phyloP scores from a whole-genome alignment of 768 basidiomycete genomes.

The Phaeolepiota aurea region DNA sequence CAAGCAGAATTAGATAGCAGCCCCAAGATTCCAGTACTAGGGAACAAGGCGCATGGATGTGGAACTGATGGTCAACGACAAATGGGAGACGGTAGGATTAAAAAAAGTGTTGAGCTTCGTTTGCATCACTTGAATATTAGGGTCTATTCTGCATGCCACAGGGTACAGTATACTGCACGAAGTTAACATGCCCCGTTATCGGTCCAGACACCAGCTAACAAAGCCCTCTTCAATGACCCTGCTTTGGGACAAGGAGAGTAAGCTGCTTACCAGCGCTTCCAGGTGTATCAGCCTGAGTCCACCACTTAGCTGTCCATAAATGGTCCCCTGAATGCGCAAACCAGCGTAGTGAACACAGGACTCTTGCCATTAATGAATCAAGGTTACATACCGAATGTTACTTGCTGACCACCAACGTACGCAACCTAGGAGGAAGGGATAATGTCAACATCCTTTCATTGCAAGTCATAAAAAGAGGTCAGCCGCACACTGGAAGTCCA shows the following conservation, averaged over 20 bases:
- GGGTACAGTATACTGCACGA: neutral
- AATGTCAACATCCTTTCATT: neutral
- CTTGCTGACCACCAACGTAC: conserved; percentile 38
- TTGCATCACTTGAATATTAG: no score
- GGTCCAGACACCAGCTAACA: conserved; percentile 45
- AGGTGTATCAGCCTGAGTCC: conserved; percentile 51
- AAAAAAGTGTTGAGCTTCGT: no score
- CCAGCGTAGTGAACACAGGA: conserved; percentile 1
- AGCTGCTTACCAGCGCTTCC: conserved; percentile 36
- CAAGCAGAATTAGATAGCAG: no score
- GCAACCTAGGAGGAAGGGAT: conserved; percentile 18
- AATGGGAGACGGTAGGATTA: no score
- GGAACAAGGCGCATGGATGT: no score
- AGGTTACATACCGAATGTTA: conserved; percentile 30
- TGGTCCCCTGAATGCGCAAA: conserved; percentile 26
- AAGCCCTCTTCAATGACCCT: conserved; percentile 3
- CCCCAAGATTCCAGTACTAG: no score
- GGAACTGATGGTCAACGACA: no score
- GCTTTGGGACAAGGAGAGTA: neutral
- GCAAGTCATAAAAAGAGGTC: neutral
- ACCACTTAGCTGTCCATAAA: conserved; percentile 57
- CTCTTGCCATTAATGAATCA: neutral
- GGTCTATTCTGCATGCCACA: neutral
- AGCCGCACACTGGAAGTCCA: conserved; percentile 35
- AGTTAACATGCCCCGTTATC: conserved; percentile 38